phyloP scores from a whole-genome alignment of 2,329 filamentous ascomycete species.

The Periglandula ipomoeae region DNA sequence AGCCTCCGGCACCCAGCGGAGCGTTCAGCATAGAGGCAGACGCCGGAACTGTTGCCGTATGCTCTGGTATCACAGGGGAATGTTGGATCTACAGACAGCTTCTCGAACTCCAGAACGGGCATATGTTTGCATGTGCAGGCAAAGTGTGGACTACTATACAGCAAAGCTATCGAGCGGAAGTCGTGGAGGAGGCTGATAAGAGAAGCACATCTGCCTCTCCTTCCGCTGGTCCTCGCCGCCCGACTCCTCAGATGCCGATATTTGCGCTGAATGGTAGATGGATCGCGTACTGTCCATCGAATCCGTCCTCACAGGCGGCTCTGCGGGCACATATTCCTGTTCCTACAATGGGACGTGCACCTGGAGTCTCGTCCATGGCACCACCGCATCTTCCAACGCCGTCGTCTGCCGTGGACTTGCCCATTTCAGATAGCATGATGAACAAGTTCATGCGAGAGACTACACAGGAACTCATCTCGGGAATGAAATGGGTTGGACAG shows the following conservation, averaged over 20 bases:
- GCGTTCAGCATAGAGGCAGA: constrained; percentile 67
- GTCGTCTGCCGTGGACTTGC: constrained; percentile 62
- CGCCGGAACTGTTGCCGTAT: constrained; percentile 60
- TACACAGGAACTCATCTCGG: constrained; percentile 67
- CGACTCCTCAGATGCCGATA: constrained; percentile 51
- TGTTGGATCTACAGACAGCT: constrained; percentile 65
- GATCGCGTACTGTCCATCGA: constrained; percentile 68
- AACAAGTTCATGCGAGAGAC: constrained; percentile 72
- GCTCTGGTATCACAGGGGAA: constrained; percentile 78
- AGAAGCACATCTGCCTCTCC: constrained; percentile 22
- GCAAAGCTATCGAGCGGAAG: constrained; percentile 40
- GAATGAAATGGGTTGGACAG: constrained; percentile 67
- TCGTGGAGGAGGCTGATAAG: constrained; percentile 36
- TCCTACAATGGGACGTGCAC: constrained; percentile 42
- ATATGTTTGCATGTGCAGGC: constrained; percentile 58
- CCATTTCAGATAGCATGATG: constrained; percentile 60
- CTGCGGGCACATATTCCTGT: constrained; percentile 58
- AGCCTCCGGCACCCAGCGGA: constrained; percentile 60
- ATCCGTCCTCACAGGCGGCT: constrained; percentile 61
- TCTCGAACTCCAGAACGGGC: constrained; percentile 30
- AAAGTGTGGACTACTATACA: constrained; percentile 91
- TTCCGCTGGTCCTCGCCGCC: constrained; percentile 21
- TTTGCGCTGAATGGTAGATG: constrained; percentile 63
- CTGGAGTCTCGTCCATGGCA: constrained; percentile 49
- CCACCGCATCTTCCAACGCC: constrained; percentile 60